Evolutionary conservation across 108 stramenopile species (phyloP).

Genomic region (Parietichytrium sp.): DNA sequence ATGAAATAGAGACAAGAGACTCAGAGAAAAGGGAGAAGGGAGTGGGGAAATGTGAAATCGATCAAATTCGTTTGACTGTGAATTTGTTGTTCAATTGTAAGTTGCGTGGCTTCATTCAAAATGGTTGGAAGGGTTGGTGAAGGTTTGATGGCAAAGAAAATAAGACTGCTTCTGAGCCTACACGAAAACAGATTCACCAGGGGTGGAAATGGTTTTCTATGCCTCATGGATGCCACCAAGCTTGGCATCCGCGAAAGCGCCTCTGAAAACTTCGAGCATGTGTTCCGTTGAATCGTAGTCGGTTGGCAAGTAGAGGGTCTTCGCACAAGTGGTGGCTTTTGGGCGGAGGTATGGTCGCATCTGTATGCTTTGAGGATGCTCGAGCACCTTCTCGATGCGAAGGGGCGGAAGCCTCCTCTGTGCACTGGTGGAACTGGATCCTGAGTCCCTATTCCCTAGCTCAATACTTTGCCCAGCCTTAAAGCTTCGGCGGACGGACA

Average conservation of each 20-base stretch:
- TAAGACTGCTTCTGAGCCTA: too few species aligned
- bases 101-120: too few species aligned
- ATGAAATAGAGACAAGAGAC: too few species aligned
- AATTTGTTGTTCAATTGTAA: too few species aligned
- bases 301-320: background rate
- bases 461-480: slow-evolving; percentile 21
- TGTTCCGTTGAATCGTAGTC: slow-evolving; percentile 19
- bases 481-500: background rate
- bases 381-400: background rate
- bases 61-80: too few species aligned
- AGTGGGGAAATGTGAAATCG: too few species aligned
- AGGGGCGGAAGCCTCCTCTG: background rate
- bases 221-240: slow-evolving; percentile 31
- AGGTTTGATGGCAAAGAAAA: too few species aligned
- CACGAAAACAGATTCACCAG: too few species aligned
- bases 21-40: too few species aligned
- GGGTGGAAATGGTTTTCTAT: too few species aligned
- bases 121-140: too few species aligned
- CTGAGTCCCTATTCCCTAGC: background rate
- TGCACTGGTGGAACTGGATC: too few species aligned
- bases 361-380: slow-evolving; percentile 19
- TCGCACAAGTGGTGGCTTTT: slow-evolving; percentile 28
- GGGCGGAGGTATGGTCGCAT: slow-evolving; percentile 31
- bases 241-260: slow-evolving; percentile 25
- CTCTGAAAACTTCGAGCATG: slow-evolving; percentile 21